Conservation (phyloP, 768 basidiomycete species). For the Russula ochroleuca region DNA sequence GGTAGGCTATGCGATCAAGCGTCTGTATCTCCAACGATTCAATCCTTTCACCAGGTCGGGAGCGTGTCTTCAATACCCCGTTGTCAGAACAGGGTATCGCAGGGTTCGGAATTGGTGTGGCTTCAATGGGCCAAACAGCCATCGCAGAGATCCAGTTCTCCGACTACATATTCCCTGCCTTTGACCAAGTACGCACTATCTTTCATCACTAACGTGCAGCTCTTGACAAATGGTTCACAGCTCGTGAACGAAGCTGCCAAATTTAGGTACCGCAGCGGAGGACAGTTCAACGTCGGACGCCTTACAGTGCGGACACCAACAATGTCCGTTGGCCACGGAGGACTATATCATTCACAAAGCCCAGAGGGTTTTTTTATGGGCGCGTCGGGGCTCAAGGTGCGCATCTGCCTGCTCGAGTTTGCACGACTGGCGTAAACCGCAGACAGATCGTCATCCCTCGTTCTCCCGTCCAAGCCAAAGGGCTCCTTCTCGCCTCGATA, state of each 20-base stretch:
- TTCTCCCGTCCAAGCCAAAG: constrained; percentile 94
- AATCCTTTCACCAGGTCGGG: constrained; percentile 51
- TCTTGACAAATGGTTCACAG: constrained; percentile 36
- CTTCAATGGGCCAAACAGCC: constrained; percentile 89
- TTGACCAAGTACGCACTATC: constrained; percentile 68
- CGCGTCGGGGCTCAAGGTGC: constrained; percentile 81
- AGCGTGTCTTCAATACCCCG: constrained; percentile 94
- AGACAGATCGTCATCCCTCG: constrained; percentile 78
- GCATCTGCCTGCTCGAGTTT: not conserved
- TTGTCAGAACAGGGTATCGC: constrained; percentile 91
- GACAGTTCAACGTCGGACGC: constrained; percentile 74
- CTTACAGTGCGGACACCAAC: constrained; percentile 82
- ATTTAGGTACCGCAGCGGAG: constrained; percentile 84
- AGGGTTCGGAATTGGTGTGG: constrained; percentile 89
- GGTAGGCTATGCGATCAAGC: constrained; percentile 44
- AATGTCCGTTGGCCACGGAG: constrained; percentile 90
- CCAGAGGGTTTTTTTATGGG: constrained; percentile 95
- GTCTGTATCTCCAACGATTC: not conserved
- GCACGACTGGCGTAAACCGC: not conserved
- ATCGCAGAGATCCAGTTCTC: constrained; percentile 93
- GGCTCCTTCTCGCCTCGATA: constrained; percentile 78
- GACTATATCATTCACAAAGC: constrained; percentile 90
- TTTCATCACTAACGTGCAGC: not conserved
- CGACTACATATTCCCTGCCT: constrained; percentile 91
- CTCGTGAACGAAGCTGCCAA: constrained; percentile 96